A percentile compares a stretch with the other conserved stretches of the same genome.
Conservation (phyloP, 768 basidiomycete species). For the Hygrocybe coccinea region DNA sequence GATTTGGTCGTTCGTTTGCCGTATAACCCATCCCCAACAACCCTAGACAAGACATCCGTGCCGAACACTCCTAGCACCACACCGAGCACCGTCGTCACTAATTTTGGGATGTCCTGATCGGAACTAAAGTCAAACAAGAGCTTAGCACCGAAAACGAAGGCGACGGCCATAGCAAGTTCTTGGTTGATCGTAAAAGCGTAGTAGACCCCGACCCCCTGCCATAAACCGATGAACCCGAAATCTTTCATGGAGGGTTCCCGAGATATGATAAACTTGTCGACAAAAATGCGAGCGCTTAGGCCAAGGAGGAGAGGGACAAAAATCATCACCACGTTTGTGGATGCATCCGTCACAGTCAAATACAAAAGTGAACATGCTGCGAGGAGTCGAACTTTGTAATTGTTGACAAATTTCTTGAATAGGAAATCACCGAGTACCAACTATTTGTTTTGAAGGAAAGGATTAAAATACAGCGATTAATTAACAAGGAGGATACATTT, state of each 20-base stretch:
- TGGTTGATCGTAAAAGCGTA: constrained; percentile 55
- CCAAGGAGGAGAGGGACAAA: constrained; percentile 66
- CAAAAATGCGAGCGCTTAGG: constrained; percentile 64
- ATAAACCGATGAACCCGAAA: constrained; percentile 62
- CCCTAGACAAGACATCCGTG: constrained; percentile 66
- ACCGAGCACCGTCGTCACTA: constrained; percentile 59
- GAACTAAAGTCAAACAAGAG: constrained; percentile 60
- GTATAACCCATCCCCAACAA: constrained; percentile 48
- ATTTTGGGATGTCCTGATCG: constrained; percentile 49
- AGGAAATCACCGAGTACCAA: not conserved
- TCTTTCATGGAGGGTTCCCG: constrained; percentile 49
- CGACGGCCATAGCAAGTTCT: constrained; percentile 51
- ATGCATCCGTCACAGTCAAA: not conserved
- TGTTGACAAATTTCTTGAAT: not conserved
- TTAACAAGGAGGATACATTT: too few species aligned
- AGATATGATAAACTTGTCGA: constrained; percentile 52
- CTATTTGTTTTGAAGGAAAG: not conserved
- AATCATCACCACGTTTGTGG: constrained; percentile 26
- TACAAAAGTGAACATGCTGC: too few species aligned
- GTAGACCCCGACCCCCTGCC: constrained; percentile 73
- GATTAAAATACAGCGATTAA: too few species aligned
- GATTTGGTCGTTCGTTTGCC: constrained; percentile 15
- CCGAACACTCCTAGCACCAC: constrained; percentile 63
- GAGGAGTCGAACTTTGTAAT: not conserved
- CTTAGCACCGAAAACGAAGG: constrained; percentile 53